phyloP scores from a whole-genome alignment of 208 protist genomes.

The Trypanosomatidae sp. region DNA sequence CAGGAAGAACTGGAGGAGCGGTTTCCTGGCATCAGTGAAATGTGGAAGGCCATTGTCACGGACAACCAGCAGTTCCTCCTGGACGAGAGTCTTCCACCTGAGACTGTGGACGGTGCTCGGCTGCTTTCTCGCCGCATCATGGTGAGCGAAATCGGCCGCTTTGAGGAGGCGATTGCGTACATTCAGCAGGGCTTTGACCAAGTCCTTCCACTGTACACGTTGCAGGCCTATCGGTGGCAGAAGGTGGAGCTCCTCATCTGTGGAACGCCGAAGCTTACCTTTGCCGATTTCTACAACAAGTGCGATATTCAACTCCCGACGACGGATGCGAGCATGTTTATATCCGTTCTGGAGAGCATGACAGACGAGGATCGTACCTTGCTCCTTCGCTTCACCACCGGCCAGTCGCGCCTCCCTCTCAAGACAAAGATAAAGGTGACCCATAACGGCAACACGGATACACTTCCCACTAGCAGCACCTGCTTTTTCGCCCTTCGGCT shows the following conservation, averaged over 20 bases:
- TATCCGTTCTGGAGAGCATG: constrained; percentile 73
- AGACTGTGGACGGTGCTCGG: constrained; percentile 39
- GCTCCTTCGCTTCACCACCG: constrained; percentile 88
- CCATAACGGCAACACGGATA: constrained; percentile 60
- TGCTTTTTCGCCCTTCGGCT: constrained; percentile 95
- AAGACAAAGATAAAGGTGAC: constrained; percentile 88
- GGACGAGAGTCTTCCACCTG: constrained; percentile 46
- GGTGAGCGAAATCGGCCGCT: constrained; percentile 61
- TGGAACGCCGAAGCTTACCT: constrained; percentile 77
- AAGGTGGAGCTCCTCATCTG: constrained; percentile 82
- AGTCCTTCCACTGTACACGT: constrained; percentile 80
- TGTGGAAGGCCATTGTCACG: constrained; percentile 41
- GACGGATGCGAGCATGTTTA: constrained; percentile 64
- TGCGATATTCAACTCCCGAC: constrained; percentile 75
- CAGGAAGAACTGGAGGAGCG: constrained; percentile 82
- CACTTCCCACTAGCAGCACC: constrained; percentile 91
- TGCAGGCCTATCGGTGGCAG: constrained; percentile 88
- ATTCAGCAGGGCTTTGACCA: constrained; percentile 81
- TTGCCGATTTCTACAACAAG: constrained; percentile 67
- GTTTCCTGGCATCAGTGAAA: constrained; percentile 67
- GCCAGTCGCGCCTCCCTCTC: constrained; percentile 84
- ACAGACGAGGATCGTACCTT: constrained; percentile 83
- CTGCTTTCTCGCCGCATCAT: constrained; percentile 69
- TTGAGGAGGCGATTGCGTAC: constrained; percentile 60
- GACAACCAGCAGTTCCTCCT: constrained; percentile 50